Evolutionary conservation across 176 grass and related monocot genomes (phyloP).

Genomic region (Hsuehochloa calcarea): DNA sequence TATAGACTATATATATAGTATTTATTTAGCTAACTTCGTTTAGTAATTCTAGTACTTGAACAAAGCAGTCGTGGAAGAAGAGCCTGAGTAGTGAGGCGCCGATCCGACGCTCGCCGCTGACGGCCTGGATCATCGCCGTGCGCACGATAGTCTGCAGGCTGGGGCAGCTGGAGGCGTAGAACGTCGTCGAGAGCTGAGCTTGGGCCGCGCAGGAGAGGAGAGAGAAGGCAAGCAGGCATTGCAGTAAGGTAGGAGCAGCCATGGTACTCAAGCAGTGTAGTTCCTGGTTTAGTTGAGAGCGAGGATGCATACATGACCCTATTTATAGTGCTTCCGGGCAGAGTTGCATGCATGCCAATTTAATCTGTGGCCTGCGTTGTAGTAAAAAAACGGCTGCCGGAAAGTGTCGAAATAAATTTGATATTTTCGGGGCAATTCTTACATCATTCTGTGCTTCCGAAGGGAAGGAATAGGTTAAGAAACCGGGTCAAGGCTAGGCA

Average conservation of each 20-base stretch:
- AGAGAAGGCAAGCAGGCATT: slow-evolving; percentile 26
- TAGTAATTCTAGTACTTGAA: slow-evolving; percentile 28
- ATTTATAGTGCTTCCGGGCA: background rate
- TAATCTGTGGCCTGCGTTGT: too few species aligned
- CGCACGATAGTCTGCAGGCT: slow-evolving; percentile 56
- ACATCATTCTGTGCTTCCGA: too few species aligned
- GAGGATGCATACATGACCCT: background rate
- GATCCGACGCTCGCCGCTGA: slow-evolving; percentile 44
- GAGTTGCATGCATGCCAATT: too few species aligned
- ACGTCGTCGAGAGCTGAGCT: slow-evolving; percentile 46
- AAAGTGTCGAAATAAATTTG: too few species aligned
- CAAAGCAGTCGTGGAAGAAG: slow-evolving; percentile 89
- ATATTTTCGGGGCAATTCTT: too few species aligned
- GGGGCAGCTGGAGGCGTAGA: slow-evolving; percentile 52
- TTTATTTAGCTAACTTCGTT: background rate
- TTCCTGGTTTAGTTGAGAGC: background rate
- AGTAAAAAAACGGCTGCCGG: too few species aligned
- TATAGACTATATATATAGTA: too few species aligned
- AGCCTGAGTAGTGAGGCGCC: slow-evolving; percentile 68
- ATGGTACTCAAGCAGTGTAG: slow-evolving; percentile 21
- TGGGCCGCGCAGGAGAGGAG: slow-evolving; percentile 25
- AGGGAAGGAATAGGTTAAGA: too few species aligned
- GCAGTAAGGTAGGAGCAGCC: slow-evolving; percentile 6
- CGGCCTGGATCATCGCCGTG: slow-evolving; percentile 32
- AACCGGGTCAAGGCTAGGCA: too few species aligned